A percentile compares a stretch with the other conserved stretches of the same genome.
phyloP scores from a whole-genome alignment of 306 rosid genomes.

The Arachis stenosperma region DNA sequence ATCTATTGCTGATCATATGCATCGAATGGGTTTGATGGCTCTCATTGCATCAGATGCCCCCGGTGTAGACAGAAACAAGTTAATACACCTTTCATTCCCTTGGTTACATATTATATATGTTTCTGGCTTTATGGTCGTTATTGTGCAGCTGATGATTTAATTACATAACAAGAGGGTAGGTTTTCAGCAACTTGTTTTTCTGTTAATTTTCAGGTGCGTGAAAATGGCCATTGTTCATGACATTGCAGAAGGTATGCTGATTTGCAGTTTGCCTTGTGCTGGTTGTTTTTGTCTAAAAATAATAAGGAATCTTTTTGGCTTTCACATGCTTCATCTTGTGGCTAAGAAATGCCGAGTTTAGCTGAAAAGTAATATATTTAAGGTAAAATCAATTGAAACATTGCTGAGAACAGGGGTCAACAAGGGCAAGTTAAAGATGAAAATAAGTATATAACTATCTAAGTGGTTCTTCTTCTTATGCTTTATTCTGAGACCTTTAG shows the following conservation, averaged over 20 bases:
- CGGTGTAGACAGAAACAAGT: slow-evolving; percentile 82
- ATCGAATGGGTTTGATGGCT: slow-evolving; percentile 89
- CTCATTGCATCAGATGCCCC: slow-evolving; percentile 82
- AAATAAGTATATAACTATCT: not conserved
- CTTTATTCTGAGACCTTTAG: too few relatives aligned
- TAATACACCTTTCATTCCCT: slow-evolving; percentile 26
- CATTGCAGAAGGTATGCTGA: slow-evolving; percentile 76
- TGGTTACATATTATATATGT: not conserved
- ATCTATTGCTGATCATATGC: slow-evolving; percentile 94
- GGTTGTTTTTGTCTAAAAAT: slow-evolving; percentile 17
- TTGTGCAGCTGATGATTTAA: not conserved
- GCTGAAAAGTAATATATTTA: not conserved
- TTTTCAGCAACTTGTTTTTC: slow-evolving; percentile 13
- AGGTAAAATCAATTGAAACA: not conserved
- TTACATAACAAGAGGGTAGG: not conserved
- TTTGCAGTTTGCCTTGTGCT: not conserved
- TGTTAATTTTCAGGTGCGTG: slow-evolving; percentile 66
- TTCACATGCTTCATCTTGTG: not conserved
- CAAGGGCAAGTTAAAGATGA: not conserved
- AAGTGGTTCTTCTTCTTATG: too few relatives aligned
- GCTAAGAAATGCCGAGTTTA: slow-evolving; percentile 21
- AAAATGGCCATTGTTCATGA: slow-evolving; percentile 96
- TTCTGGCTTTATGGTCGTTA: not conserved
- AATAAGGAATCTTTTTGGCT: not conserved
- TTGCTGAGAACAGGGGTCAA: slow-evolving; percentile 13